A percentile compares a stretch with the other conserved stretches of the same genome.
These are phyloP conservation scores for Phoma herbarum DNA, from an alignment of 2,329 filamentous ascomycete genomes.

Conservation along the genomic window DNA sequence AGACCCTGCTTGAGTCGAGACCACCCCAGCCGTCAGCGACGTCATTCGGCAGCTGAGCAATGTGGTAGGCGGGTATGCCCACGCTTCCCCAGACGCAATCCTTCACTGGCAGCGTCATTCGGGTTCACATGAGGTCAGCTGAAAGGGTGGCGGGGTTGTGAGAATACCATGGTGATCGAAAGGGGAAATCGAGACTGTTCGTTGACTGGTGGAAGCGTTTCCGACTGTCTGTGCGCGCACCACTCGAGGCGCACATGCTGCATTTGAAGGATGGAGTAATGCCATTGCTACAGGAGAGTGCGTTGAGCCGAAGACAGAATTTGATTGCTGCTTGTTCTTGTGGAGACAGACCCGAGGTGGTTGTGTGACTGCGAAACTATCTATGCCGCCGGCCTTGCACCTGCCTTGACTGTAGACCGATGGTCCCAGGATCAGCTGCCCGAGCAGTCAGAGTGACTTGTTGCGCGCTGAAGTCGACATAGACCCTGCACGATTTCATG, in stretches of 20 bases:
- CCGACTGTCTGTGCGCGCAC: constrained; percentile 1
- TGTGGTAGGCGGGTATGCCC: background rate
- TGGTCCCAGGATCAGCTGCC: background rate
- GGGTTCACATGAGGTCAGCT: constrained; percentile 1
- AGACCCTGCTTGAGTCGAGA: constrained; percentile 3
- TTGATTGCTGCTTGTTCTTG: background rate
- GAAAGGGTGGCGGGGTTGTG: background rate
- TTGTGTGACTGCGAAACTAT: background rate
- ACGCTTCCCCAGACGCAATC: constrained; percentile 16
- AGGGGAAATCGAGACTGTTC: background rate
- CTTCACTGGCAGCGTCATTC: constrained; percentile 1
- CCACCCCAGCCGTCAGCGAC: background rate
- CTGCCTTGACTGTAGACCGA: background rate
- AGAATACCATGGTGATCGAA: constrained; percentile 3
- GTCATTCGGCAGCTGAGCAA: constrained; percentile 8
- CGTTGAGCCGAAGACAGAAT: background rate
- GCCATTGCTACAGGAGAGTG: background rate
- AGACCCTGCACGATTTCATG: background rate
- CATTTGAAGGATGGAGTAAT: background rate
- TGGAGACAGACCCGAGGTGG: background rate
- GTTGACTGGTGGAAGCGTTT: constrained; percentile 1
- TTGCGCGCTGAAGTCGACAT: background rate
- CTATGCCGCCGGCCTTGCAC: background rate
- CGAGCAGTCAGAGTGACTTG: background rate
- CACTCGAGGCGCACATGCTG: background rate